These are phyloP conservation scores for Yamadazyma epiphylla DNA, from an alignment of 1,139 yeast genomes.

Conservation along the genomic window DNA sequence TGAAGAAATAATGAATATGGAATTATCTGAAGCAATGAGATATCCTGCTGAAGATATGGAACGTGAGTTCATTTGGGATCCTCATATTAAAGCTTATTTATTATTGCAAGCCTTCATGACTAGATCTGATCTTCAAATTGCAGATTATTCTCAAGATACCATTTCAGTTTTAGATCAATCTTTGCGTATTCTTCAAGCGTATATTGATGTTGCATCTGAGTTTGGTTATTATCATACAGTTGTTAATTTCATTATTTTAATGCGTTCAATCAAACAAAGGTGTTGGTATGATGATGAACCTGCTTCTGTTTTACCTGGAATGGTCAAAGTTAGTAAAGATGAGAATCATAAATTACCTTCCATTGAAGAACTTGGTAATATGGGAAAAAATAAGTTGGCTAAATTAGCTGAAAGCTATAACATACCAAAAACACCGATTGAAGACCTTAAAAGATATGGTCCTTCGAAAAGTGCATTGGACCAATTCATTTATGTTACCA, in stretches of 20 bases:
- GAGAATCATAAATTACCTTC: slow-evolving; percentile 8
- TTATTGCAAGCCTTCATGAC: slow-evolving; percentile 85
- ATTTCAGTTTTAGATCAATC: slow-evolving; percentile 91
- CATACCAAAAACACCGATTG: slow-evolving; percentile 20
- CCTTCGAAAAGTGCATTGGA: slow-evolving; percentile 13
- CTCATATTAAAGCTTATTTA: slow-evolving; percentile 87
- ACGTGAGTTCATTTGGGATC: slow-evolving; percentile 83
- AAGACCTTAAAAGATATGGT: slow-evolving; percentile 22
- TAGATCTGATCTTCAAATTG: slow-evolving; percentile 83
- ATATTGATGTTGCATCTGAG: slow-evolving; percentile 86
- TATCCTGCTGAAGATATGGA: slow-evolving; percentile 68
- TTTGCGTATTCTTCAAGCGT: slow-evolving; percentile 89
- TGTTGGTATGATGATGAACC: slow-evolving; percentile 83
- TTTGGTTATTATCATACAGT: slow-evolving; percentile 67
- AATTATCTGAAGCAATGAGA: slow-evolving; percentile 77
- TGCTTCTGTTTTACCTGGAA: slow-evolving; percentile 68
- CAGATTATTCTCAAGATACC: slow-evolving; percentile 93
- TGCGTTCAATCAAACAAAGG: slow-evolving; percentile 90
- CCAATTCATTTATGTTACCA: slow-evolving; percentile 41
- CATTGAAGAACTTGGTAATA: slow-evolving; percentile 12
- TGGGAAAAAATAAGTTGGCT: slow-evolving; percentile 21
- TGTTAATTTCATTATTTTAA: slow-evolving; percentile 55
- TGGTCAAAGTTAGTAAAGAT: slow-evolving; percentile 12
- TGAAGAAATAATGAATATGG: slow-evolving; percentile 88
- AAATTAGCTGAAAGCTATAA: slow-evolving; percentile 29